A percentile compares a stretch with the other conserved stretches of the same genome.
Evolutionary conservation across 78 protist genomes (phyloP).

Genomic region (Acrasis kona): DNA sequence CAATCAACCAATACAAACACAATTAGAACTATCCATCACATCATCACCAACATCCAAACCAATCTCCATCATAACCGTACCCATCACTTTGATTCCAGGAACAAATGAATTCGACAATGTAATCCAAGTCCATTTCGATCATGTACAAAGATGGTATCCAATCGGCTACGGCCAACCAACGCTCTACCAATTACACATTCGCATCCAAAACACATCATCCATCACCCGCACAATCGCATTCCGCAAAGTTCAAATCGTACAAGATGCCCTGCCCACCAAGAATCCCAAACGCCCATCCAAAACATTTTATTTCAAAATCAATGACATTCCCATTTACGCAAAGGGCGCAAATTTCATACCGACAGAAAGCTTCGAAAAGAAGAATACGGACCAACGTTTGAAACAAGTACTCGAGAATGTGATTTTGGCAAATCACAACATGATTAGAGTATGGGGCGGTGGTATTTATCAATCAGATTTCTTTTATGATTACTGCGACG

Average conservation of each 20-base stretch:
- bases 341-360: slow-evolving; percentile 47
- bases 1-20: no score
- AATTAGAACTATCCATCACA: no score
- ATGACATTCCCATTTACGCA: slow-evolving; percentile 28
- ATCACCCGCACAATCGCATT: slow-evolving; percentile 5
- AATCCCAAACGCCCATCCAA: not conserved
- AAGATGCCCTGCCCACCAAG: not conserved
- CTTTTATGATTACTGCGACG: slow-evolving; percentile 23
- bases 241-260: not conserved
- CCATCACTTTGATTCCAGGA: no score
- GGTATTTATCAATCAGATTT: slow-evolving; percentile 24
- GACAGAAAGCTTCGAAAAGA: slow-evolving; percentile 7
- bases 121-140: no score
- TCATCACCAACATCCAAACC: no score
- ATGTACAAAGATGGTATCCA: not conserved
- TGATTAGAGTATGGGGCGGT: slow-evolving; percentile 42
- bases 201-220: no score
- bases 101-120: no score
- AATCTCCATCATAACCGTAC: no score
- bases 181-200: no score
- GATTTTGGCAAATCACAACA: slow-evolving; percentile 23
- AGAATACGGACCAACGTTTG: not conserved
- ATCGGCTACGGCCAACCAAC: not conserved
- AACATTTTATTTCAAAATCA: slow-evolving; percentile 4
- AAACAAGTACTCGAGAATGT: not conserved